These are phyloP conservation scores for Bruguiera sexangula DNA, from an alignment of 345 rosid genomes.

Conservation along the genomic window DNA sequence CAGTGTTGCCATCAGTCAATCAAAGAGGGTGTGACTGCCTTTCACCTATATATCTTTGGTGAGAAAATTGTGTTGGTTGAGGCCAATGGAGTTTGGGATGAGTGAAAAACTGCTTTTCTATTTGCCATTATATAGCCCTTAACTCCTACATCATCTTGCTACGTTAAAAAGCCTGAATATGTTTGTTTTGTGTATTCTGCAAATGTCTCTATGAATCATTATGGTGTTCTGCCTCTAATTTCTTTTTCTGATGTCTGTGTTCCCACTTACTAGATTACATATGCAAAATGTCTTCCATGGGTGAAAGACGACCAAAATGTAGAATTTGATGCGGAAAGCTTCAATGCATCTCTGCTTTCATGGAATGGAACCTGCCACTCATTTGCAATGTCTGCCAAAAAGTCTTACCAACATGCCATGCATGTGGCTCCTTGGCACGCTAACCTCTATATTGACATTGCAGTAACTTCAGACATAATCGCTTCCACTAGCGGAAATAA, in stretches of 20 bases:
- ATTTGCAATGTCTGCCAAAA: conserved; percentile 64
- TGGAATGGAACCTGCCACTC: conserved; percentile 65
- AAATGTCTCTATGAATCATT: background rate
- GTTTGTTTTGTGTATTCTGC: background rate
- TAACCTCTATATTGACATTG: conserved; percentile 70
- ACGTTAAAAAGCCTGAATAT: too few relatives aligned
- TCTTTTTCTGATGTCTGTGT: conserved; percentile 11
- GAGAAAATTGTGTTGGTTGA: too few relatives aligned
- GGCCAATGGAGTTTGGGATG: too few relatives aligned
- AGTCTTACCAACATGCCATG: conserved; percentile 73
- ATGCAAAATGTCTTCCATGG: conserved; percentile 86
- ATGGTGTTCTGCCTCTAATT: background rate
- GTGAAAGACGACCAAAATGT: conserved; percentile 32
- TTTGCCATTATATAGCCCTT: too few relatives aligned
- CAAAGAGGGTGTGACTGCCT: too few relatives aligned
- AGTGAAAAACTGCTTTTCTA: too few relatives aligned
- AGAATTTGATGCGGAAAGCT: conserved; percentile 35
- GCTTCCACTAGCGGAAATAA: conserved; percentile 39
- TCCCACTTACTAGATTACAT: conserved; percentile 52
- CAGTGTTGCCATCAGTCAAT: too few relatives aligned
- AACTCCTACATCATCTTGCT: too few relatives aligned
- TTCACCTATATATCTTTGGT: too few relatives aligned
- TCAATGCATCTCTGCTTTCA: conserved; percentile 49
- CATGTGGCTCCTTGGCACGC: conserved; percentile 93
- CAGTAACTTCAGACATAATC: conserved; percentile 64